These are phyloP conservation scores for Curvularia sp. DNA, from an alignment of 2,329 filamentous ascomycete genomes.

Conservation along the genomic window DNA sequence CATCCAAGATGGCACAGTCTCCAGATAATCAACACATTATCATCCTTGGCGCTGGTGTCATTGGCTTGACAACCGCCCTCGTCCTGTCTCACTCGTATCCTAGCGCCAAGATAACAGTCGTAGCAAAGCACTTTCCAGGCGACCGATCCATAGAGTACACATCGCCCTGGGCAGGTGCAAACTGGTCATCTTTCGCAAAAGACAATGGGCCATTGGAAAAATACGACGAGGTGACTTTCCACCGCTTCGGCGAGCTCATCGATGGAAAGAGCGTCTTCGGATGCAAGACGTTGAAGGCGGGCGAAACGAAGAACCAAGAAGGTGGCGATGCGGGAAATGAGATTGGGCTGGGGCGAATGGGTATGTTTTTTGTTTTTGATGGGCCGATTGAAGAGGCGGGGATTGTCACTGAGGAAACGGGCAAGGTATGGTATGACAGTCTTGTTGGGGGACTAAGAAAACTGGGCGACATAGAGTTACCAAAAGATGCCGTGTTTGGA, in stretches of 20 bases:
- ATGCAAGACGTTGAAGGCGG: conserved; percentile 18
- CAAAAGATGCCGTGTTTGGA: conserved; percentile 48
- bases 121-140: conserved; percentile 90
- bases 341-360: conserved; percentile 35
- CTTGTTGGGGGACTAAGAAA: conserved; percentile 49
- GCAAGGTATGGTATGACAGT: conserved; percentile 54
- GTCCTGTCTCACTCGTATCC: conserved; percentile 63
- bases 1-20: conserved; percentile 20
- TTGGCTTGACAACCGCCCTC: conserved; percentile 70
- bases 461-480: conserved; percentile 42
- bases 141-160: conserved; percentile 93
- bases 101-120: conserved; percentile 69
- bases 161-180: conserved; percentile 87
- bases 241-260: conserved; percentile 37
- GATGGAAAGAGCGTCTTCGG: conserved; percentile 35
- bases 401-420: conserved; percentile 48
- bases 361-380: conserved; percentile 44
- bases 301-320: conserved; percentile 13
- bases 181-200: conserved; percentile 67
- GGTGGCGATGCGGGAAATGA: conserved; percentile 25
- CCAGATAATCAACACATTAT: conserved; percentile 28
- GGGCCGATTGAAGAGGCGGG: conserved; percentile 42
- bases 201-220: conserved; percentile 45
- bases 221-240: conserved; percentile 44
- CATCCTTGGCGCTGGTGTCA: conserved; percentile 65